Base-by-base conservation (phyloP, 2,329 filamentous ascomycete genomes). In the Pestalotiopsis sp. region DNA sequence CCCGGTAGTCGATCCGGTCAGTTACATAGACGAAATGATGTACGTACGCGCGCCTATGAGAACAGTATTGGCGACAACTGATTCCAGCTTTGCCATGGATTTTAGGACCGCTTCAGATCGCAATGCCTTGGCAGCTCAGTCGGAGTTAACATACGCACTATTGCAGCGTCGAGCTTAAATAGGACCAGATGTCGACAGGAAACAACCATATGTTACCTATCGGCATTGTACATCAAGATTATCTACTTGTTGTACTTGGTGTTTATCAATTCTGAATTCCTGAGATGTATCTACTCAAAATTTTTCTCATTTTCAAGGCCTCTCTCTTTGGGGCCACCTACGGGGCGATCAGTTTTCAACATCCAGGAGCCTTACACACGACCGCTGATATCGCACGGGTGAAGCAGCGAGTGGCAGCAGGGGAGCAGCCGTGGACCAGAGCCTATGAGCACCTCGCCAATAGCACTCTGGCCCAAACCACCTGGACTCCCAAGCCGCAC, bases 401-500 rank as follows among this genome's bases (percentile, higher is more conserved):
- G 14, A 65, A 49, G 25, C 49, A 27, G 9, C 63, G 68, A 25
- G 66, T 70, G 2, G 23, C 49, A n/a, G 62, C 55, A 25, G 62
- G 20, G 4, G 63, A 52, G 5, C 63, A 70, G 49, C 69, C 69
- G 13, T 70, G 69, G 69, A 55, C 55, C 57, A 58, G 66, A 23
- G 66, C 38, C 31, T 70, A 67, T 41, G 49, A 64, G 31, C 41
- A 58, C n/a, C 69, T 70, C 59, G 60, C 58, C 31, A 67, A 60
- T 27, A 70, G 41, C 13, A 67, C 74, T 1, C 77, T 79, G 55
- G 72, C 80, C 12, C 69, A 74, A 38, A 62, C 75, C 3, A 68
- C 67, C n/a, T 81, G 81, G 65, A 69, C 66, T 1, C 71, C 80
- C 5, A 69, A 41, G 2, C 72, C 81, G 1, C 68, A 71, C 3